Evolutionary conservation across 352 stramenopile genomes (phyloP), one percentile per base, ranked within the genome.

Genomic region (Phytophthora kernoviae): DNA sequence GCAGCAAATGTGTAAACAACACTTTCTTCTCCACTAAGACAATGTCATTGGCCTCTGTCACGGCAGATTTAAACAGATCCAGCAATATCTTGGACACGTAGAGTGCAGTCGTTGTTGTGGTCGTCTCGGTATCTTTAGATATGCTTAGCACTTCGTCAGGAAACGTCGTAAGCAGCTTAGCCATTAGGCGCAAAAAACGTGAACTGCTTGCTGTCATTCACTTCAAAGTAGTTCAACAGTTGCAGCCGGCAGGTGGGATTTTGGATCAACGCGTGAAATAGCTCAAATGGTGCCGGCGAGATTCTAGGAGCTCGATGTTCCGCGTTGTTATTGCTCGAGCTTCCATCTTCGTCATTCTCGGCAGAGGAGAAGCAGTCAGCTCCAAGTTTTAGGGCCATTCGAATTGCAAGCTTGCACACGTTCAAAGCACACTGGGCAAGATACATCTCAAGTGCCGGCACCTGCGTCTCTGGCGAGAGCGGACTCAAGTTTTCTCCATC

Each of bases 171-270:
- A 91, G 64, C 33, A 92, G 57, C 57, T 85, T 91, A 8, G 75
- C 53, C 77, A 88, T 88, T 14, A 90, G 32, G 0, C 78, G 79
- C 18, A 91, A 54, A 92, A 65, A 88, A 88, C 0, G 77, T 75
- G 37, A 76, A 90, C 46, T 90, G 79, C 21, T 83, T 84, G 49
- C 61, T 70, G 58, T 83, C 68, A 22, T 87, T 90, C 32, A 48
- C 58, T 15, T 84, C 37, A 48, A 91, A 91, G 33, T 88, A 87
- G 27, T 59, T 50, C 11, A 87, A 52, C 6, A 92, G 42, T 41
- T 91, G 83, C 3, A 65, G 46, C 33, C 71, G 63, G 47, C 83
- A 91, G 10, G 79, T 79, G 21, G 68, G 45, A 42, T 84, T 77
- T 12, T 55, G 61, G 30, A 92, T 37, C 43, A 92, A 50, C 7